Base-by-base conservation (phyloP, 2,329 filamentous ascomycete genomes). In the Aspergillus terreus region DNA sequence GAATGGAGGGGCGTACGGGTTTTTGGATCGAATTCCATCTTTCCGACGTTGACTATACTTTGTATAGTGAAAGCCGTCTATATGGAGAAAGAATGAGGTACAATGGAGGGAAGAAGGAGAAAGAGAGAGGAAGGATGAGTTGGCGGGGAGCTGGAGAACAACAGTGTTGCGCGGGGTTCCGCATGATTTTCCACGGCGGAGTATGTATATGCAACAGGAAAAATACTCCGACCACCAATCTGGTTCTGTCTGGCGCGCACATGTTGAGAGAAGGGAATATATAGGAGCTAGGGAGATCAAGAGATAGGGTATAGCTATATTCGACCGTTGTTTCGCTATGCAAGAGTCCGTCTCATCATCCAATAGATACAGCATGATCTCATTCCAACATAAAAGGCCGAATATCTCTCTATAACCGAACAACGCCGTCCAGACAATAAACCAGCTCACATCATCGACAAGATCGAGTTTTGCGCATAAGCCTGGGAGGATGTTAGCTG, bases 381-480 rank as follows among this genome's bases (percentile, higher is more conserved):
- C 53, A 51, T 53, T 43, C 50, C 44, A 50, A 57, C 36, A 49
- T n/a, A 53, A 19, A 48, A 48, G 35, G 15, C 17, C 23, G 19
- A 40, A 46, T 33, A n/a, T 51, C 49, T 51, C 19, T 51, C 49
- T 51, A 51, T 53, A 40, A 49, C 50, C 57, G 47, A 51, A 55
- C 35, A 65, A 64, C 58, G 63, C 62, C 61, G 53, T 62, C 55
- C 54, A 57, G 57, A 62, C 52, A 54, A 60, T 30, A 7, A 46
- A 44, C 62, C 53, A 61, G 62, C 80, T 88, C 82, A 90, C 78
- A 91, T 80, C 60, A 82, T 83, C 54, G 84, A 88, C 78, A 88
- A 86, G 67, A 95, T 82, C 53, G 89, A 91, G 71, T 82, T 92
- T 67, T 90, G 86, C 45, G 89, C 90, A 70, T 95, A 95, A 4